Evolutionary conservation across 2,329 filamentous ascomycete species (phyloP), one percentile per base, ranked within the genome.

Genomic region (Penicillium fuscoglaucum): DNA sequence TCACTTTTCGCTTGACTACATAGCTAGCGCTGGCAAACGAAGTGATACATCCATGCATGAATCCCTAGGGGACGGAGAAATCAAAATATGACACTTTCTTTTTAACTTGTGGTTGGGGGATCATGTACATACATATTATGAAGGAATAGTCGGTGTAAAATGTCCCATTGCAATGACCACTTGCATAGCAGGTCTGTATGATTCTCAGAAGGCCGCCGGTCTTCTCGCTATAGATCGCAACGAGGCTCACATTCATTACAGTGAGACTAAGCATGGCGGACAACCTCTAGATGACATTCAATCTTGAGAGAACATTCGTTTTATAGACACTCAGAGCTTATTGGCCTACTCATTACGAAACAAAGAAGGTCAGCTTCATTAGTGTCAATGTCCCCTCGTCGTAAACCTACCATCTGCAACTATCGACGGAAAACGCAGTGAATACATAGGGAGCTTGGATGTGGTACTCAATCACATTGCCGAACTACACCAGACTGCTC

Each of bases 21-120:
- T 45, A 12, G 9, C 43, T 46, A 33, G 41, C 51, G 37, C 40
- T 13, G 21, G 29, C 51, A 53, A 45, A 53, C 51, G 17, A 45
- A 28, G 21, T 46, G 29, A 53, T 46, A 35, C 40, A 37, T 46
- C 19, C 31, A 46, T 35, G 21, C 29, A 53, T 35, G 6, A 15
- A 19, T 35, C 17, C 17, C 33, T 28, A 4, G 17, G 15, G 12
- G 28, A 48, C 13, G 9, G 6, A 28, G 17, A 6, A 19, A 13
- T 39, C 9, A 13, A n/a, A 47, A 35, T 12, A 24, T 33, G 13
- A 2, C 8, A 0, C n/a, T 17, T 35, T 47, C 2, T 4, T 24
- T 17, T 24, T 6, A 2, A 4, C 6, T 47, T 47, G 1, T 15
- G 24, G 9, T 8, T 33, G 33, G 3, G 12, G n/a, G 8, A 33